Conservation (phyloP, 768 basidiomycete genomes). For the Tulasnella sp. region DNA sequence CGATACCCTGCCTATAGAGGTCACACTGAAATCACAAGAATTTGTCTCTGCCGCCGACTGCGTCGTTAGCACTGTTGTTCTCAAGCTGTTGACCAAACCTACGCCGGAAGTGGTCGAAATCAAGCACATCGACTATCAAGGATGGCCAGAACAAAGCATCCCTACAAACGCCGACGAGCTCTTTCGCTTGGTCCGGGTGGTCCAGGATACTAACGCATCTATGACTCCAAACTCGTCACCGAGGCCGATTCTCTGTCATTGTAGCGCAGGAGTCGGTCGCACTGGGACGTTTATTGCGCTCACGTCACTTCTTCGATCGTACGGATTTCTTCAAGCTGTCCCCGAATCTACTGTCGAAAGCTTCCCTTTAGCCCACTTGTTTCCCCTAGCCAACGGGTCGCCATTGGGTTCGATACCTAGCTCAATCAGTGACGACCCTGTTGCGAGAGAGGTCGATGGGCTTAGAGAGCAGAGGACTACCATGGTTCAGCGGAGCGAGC, state of each 20-base stretch:
- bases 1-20: constrained; percentile 53
- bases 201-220: constrained; percentile 10
- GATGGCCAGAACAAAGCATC: constrained; percentile 89
- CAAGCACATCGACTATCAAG: constrained; percentile 70
- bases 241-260: constrained; percentile 80
- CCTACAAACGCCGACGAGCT: constrained; percentile 46
- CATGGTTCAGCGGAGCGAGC: constrained; percentile 58
- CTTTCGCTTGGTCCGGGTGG: constrained; percentile 16
- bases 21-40: constrained; percentile 57
- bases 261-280: constrained; percentile 86
- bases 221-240: constrained; percentile 43
- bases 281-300: constrained; percentile 86
- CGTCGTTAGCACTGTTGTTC: constrained; percentile 57
- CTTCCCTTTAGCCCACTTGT: constrained; percentile 33
- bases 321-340: constrained; percentile 41
- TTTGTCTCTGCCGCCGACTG: constrained; percentile 62
- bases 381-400: constrained; percentile 45
- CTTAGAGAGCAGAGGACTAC: constrained; percentile 78
- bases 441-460: constrained; percentile 73
- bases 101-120: constrained; percentile 45
- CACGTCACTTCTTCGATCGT: constrained; percentile 71
- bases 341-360: constrained; percentile 36
- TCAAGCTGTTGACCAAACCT: constrained; percentile 18
- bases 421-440: constrained; percentile 53
- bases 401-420: constrained; percentile 64